A percentile compares a stretch with the other conserved stretches of the same genome.
Conservation (phyloP, 805 yeast genomes). For the Candida arabinofermentans region DNA sequence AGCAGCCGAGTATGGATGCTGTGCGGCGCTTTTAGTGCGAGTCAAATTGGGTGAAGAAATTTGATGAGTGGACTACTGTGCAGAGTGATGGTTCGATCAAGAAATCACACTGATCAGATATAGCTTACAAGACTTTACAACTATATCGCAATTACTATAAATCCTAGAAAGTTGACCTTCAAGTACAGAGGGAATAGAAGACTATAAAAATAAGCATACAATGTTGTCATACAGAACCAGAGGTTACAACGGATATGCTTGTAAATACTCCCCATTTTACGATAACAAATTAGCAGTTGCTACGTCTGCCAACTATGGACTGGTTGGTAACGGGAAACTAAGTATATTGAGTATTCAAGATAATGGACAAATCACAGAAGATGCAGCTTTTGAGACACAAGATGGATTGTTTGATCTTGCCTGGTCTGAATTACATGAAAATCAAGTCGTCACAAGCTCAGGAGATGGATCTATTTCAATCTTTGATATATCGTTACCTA, state of each 20-base stretch:
- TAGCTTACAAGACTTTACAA: no score
- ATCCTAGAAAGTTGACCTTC: no score
- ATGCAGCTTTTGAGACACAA: constrained; percentile 75
- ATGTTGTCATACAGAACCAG: constrained; percentile 73
- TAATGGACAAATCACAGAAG: constrained; percentile 55
- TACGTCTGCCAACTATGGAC: constrained; percentile 86
- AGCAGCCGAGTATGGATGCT: no score
- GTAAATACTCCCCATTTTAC: constrained; percentile 86
- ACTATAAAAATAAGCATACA: not conserved
- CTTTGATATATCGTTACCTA: constrained; percentile 65
- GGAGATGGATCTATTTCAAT: constrained; percentile 89
- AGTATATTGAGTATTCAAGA: constrained; percentile 64
- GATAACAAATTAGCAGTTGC: constrained; percentile 90
- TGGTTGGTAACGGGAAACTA: constrained; percentile 90
- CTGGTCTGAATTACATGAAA: constrained; percentile 90
- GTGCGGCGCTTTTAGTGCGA: no score
- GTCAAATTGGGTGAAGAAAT: no score
- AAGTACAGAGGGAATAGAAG: not conserved
- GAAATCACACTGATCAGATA: no score
- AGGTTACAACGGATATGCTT: constrained; percentile 84
- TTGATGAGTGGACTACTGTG: no score
- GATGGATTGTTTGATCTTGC: constrained; percentile 86
- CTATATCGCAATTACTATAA: no score
- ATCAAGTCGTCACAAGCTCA: constrained; percentile 74
- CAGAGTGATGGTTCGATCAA: no score